Evolutionary conservation across 169 alveolate genomes (phyloP), one percentile per base, ranked within the genome.

Genomic region (Cryptosporidium muris): DNA sequence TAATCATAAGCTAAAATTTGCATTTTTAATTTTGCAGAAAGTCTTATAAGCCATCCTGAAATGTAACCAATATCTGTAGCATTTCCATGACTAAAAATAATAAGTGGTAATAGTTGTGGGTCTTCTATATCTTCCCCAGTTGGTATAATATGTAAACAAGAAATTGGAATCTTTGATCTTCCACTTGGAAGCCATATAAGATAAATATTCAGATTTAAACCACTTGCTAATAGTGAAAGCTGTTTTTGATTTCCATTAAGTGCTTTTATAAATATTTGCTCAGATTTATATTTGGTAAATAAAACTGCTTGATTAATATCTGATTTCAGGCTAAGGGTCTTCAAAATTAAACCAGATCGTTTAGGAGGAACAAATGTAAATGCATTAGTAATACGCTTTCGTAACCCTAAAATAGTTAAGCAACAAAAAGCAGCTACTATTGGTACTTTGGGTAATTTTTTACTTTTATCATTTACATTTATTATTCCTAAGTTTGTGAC

Each of bases 1-100:
- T 74, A 74, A 58, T 74, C 85, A 62, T 74, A 74, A 12, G 85
- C 85, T 12, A 74, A 25, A 8, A 74, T 68, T n/a, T 58, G 85
- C 6, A 48, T 58, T 40, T 74, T 74, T 34, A 74, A 49, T 43
- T 74, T 74, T 11, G 60, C 54, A 42, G 74, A 58, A 25, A 74
- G 25, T 34, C 60, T 74, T 34, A 74, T 60, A 49, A 74, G 60
- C 67, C 66, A 56, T 58, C 60, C 74, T 9, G 60, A 12, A 66
- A 74, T 74, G 14, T 54, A 45, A 12, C 85, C 85, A 42, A 74
- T 74, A n/a, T 74, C 85, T 5, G 65, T 58, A 3, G 64, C 85
- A 34, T 74, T 74, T 45, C 85, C 85, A 16, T 74, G 85, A 43
- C 85, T 74, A 58, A 53, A 74, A 11, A 74, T 74, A 34, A 74